Evolutionary conservation across 345 rosid species (phyloP).

Genomic region (Acer yangbiense): DNA sequence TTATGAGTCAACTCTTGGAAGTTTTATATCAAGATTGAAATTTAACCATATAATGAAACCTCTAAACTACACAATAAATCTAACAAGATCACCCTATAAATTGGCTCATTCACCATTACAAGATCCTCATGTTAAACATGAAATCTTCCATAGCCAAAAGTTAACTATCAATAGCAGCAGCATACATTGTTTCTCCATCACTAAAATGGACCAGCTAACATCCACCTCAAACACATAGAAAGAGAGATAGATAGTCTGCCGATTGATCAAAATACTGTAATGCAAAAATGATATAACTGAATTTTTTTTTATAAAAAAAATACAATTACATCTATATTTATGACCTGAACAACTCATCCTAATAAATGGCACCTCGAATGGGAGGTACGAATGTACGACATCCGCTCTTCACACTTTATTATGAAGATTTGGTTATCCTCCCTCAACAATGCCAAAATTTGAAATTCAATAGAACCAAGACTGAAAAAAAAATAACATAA

Average conservation of each 20-base stretch:
- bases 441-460: neutral
- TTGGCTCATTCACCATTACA: neutral
- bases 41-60: neutral
- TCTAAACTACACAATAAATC: neutral
- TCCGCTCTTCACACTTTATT: conserved; percentile 7
- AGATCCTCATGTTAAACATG: neutral
- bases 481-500: neutral
- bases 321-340: neutral
- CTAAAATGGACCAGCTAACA: neutral
- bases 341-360: neutral
- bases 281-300: neutral
- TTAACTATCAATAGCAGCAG: too few relatives aligned
- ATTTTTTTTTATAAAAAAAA: neutral
- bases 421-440: neutral
- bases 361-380: neutral
- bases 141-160: neutral
- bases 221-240: neutral
- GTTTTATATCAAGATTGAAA: neutral
- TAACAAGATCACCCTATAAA: neutral
- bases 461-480: neutral
- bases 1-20: too few relatives aligned
- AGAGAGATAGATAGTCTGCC: neutral
- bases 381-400: neutral
- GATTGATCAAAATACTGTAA: neutral
- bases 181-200: too few relatives aligned